Evolutionary conservation across 164 flowering plant genomes (phyloP).

Genomic region (Paratinospora sagittata): DNA sequence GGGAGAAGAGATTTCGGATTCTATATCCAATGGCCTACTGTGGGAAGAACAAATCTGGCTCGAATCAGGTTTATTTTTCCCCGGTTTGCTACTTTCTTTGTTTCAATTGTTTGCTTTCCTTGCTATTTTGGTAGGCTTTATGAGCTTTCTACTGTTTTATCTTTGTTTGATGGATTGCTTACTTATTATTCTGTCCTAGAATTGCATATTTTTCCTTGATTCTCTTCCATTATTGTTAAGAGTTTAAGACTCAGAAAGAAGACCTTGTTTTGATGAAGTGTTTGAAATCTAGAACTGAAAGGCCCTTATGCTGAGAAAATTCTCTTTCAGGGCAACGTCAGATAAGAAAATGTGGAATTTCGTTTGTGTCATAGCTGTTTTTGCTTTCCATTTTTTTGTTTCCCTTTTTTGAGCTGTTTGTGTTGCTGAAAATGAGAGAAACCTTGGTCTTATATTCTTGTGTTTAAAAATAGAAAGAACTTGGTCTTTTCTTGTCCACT

Average conservation of each 20-base stretch:
- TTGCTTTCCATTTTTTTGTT: not conserved
- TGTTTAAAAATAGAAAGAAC: constrained; percentile 17
- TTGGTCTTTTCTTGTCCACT: constrained; percentile 18
- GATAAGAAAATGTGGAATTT: constrained; percentile 1
- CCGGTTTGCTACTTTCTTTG: constrained; percentile 22
- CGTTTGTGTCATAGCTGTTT: not conserved
- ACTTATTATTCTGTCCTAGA: constrained; percentile 2
- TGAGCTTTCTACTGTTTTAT: too few species aligned
- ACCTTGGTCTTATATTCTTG: constrained; percentile 4
- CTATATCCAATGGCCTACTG: constrained; percentile 33
- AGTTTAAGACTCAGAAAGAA: constrained; percentile 1
- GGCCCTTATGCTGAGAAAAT: not conserved
- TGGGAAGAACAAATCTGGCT: constrained; percentile 42
- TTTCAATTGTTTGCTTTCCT: constrained; percentile 18
- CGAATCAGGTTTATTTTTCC: constrained; percentile 44
- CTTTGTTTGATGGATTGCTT: constrained; percentile 21
- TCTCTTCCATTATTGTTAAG: constrained; percentile 4
- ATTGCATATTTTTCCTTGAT: constrained; percentile 8
- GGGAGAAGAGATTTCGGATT: constrained; percentile 25
- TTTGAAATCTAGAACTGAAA: not conserved
- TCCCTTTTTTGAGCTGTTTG: constrained; percentile 6
- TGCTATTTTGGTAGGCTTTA: constrained; percentile 29
- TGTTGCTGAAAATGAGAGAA: constrained; percentile 12
- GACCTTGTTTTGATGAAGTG: constrained; percentile 8
- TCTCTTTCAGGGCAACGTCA: not conserved